These are phyloP conservation scores for Pholiota conissans DNA, from an alignment of 768 basidiomycete species.

Conservation along the genomic window DNA sequence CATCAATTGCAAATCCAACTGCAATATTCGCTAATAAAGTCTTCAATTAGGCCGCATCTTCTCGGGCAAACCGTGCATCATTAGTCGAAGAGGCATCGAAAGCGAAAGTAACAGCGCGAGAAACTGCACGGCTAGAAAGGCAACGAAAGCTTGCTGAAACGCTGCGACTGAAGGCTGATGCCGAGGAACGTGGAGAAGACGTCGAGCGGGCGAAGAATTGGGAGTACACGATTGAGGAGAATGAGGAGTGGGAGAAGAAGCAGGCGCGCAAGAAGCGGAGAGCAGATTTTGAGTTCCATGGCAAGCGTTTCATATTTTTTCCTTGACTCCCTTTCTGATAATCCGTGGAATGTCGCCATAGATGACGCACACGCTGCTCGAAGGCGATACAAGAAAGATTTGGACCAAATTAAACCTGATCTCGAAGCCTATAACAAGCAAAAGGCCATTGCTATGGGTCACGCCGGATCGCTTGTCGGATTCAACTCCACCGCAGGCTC, in stretches of 20 bases:
- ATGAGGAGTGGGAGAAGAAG: conserved; percentile 96
- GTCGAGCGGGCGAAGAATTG: conserved; percentile 89
- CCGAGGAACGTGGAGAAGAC: conserved; percentile 91
- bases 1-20: conserved; percentile 1
- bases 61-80: conserved; percentile 82
- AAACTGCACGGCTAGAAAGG: conserved; percentile 81
- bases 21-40: background rate
- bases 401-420: conserved; percentile 88
- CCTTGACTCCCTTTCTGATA: background rate
- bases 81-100: conserved; percentile 84
- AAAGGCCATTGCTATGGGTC: conserved; percentile 82
- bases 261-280: conserved; percentile 76
- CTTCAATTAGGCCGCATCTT: conserved; percentile 60
- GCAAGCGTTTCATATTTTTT: conserved; percentile 42
- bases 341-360: conserved; percentile 27
- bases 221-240: conserved; percentile 95
- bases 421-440: conserved; percentile 84
- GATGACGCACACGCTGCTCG: conserved; percentile 91
- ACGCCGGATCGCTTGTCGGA: conserved; percentile 67
- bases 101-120: conserved; percentile 73
- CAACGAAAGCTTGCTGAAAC: conserved; percentile 90
- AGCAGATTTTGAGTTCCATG: conserved; percentile 90
- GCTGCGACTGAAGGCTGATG: conserved; percentile 81
- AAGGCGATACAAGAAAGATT: conserved; percentile 88
- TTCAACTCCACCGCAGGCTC: conserved; percentile 54